Evolutionary conservation across 805 yeast species (phyloP), one percentile per base, ranked within the genome.

Genomic region (Lipomyces spencermartinsiae): DNA sequence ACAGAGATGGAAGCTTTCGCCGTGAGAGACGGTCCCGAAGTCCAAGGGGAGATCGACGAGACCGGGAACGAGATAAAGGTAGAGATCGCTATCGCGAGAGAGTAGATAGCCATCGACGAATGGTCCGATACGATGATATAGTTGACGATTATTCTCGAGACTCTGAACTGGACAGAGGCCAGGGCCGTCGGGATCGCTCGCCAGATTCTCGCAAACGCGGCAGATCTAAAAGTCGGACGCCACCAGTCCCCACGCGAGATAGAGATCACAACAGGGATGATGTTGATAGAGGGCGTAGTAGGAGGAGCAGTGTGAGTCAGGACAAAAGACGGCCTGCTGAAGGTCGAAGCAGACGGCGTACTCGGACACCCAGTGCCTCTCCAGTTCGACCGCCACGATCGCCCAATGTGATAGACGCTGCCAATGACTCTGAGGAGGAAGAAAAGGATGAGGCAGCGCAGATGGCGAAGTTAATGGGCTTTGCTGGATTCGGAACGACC

Each of bases 401-500:
- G 33, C 62, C 59, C 19, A 68, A 61, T 55, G 64, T 12, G 31
- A 61, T 35, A 57, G 62, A 9, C 22, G 60, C 22, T 59, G 72
- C 55, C 59, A 66, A 35, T 61, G 67, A 46, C 62, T 63, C 57
- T 54, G 71, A 63, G 14, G 68, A 33, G 51, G 72, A 62, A 35
- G 74, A 63, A 34, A 64, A 46, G 16, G 73, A 69, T 19, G 73
- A 63, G 2, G 37, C 51, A 35, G 76, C 74, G 7, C 74, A 69
- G 31, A 74, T 79, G 76, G 76, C 80, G 34, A 76, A 79, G 62
- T 68, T 82, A 35, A 81, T 82, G 83, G 85, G 85, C 9, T 81
- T 82, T 61, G 70, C 78, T 7, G 82, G 80, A 7, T 81, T 82
- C 70, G 77, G 76, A 1, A 73, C 78, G 16, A 80, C 84, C 33